Conservation (phyloP, 1,139 yeast genomes). For the Scheffersomyces cryptocercus region DNA sequence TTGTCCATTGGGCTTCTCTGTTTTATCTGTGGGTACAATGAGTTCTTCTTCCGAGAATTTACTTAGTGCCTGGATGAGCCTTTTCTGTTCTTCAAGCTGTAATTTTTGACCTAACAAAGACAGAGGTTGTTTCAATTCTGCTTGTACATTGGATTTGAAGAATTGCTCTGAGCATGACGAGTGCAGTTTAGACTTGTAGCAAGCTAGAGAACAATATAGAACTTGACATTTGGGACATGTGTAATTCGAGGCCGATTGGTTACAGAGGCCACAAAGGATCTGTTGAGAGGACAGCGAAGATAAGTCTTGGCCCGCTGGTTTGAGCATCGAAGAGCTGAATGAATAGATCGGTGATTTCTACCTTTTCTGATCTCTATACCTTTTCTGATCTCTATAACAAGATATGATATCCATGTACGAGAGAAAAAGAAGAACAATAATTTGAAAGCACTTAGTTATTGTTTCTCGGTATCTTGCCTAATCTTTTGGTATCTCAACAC, state of each 20-base stretch:
- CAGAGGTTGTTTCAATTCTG: too few relatives aligned
- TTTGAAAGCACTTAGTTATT: too few relatives aligned
- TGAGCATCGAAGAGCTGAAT: not conserved
- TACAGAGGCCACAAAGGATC: constrained; percentile 5
- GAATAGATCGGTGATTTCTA: too few relatives aligned
- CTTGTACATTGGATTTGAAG: not conserved
- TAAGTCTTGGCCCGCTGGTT: not conserved
- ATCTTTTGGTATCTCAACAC: too few relatives aligned
- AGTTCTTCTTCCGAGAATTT: not conserved
- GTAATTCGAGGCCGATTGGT: constrained; percentile 1
- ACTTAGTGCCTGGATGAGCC: not conserved
- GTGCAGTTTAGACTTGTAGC: constrained; percentile 9
- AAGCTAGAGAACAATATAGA: constrained; percentile 8
- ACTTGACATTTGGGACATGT: constrained; percentile 8
- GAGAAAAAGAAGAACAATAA: too few relatives aligned
- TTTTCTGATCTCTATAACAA: too few relatives aligned
- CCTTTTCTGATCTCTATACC: too few relatives aligned
- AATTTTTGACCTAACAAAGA: not conserved
- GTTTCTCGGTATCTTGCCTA: too few relatives aligned
- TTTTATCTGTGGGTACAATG: too few relatives aligned
- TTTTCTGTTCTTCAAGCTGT: not conserved
- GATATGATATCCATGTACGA: too few relatives aligned
- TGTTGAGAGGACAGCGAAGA: constrained; percentile 3
- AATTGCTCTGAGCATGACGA: constrained; percentile 5
- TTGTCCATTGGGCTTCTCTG: not conserved